phyloP scores from a whole-genome alignment of 805 yeast species.

The Ascoidea tarda region DNA sequence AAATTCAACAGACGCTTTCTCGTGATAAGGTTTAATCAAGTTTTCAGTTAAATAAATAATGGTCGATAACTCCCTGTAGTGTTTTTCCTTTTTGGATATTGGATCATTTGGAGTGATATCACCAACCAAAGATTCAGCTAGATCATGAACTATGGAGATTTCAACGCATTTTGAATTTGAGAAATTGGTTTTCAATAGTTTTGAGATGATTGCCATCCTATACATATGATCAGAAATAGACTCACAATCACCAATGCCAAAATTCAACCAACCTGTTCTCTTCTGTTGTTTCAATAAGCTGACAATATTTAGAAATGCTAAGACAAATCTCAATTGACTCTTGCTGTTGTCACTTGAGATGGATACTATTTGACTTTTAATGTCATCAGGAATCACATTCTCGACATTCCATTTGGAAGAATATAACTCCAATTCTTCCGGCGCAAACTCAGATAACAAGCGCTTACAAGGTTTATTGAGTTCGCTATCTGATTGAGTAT shows the following conservation, averaged over 20 bases:
- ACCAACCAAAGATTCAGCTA: slow-evolving; percentile 89
- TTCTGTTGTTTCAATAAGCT: slow-evolving; percentile 61
- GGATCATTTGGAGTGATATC: slow-evolving; percentile 78
- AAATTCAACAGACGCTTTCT: slow-evolving; percentile 46
- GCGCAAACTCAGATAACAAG: not conserved
- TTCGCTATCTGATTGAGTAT: no score
- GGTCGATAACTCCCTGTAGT: slow-evolving; percentile 63
- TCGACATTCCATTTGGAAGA: not conserved
- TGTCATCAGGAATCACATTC: not conserved
- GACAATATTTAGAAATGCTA: slow-evolving; percentile 50
- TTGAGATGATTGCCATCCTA: slow-evolving; percentile 73
- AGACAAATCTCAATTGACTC: slow-evolving; percentile 26
- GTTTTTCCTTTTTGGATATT: slow-evolving; percentile 69
- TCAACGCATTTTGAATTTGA: slow-evolving; percentile 61
- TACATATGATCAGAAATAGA: slow-evolving; percentile 93
- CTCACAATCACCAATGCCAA: slow-evolving; percentile 29
- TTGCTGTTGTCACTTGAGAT: not conserved
- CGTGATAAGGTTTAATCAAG: slow-evolving; percentile 55
- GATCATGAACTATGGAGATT: slow-evolving; percentile 84
- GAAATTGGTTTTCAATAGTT: slow-evolving; percentile 31
- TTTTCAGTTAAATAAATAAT: slow-evolving; percentile 45
- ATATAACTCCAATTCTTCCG: not conserved
- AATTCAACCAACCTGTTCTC: slow-evolving; percentile 92
- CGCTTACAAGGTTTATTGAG: no score
- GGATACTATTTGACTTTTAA: not conserved